Base-by-base conservation (phyloP, 169 alveolate species). In the Babesia sp. region DNA sequence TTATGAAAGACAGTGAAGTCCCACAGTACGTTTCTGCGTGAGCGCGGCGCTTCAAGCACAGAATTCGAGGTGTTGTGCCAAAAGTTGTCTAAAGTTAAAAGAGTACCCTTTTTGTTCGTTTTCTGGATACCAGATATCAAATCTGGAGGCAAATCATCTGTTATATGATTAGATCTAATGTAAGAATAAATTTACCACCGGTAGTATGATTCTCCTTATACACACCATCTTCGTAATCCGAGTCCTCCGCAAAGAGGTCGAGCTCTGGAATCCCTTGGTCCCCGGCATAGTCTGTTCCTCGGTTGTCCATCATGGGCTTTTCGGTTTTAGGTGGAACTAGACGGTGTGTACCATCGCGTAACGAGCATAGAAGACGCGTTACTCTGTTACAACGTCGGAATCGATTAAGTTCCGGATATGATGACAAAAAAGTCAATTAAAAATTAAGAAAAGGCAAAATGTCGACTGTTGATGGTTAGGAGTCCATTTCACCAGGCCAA, bases 191-290 rank as follows among this genome's bases (percentile, higher is more conserved):
- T 55, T 56, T 56, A 46, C 80, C 64, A 16, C 51, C 59, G 31
- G 58, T 51, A n/a, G 46, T 36, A 11, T 68, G 5, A 26, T 12
- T 22, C 24, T 51, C 37, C 11, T 55, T 56, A 59, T 70, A 70
- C 39, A 66, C 71, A 29, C 72, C 83, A 18, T 79, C 87, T 16
- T 79, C 83, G 29, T 64, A 50, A 12, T 79, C 87, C 3, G 77
- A 60, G 5, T 79, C 87, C n/a, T 61, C 87, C n/a, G 79, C 87
- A 34, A 79, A 79, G 14, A 79, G 72, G 64, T 79, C 77, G 64
- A 29, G 24, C 28, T 3, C 51, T 9, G 66, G 79, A 0, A 29
- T 31, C 7, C 18, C 59, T 28, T 31, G 24, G 71, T 12, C 31
- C n/a, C 12, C 42, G 33, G 8, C 75, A 29, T 7, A 8, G 42